Conservation (phyloP, 1,284 basidiomycete genomes). For the Cryptococcus depauperatus region DNA sequence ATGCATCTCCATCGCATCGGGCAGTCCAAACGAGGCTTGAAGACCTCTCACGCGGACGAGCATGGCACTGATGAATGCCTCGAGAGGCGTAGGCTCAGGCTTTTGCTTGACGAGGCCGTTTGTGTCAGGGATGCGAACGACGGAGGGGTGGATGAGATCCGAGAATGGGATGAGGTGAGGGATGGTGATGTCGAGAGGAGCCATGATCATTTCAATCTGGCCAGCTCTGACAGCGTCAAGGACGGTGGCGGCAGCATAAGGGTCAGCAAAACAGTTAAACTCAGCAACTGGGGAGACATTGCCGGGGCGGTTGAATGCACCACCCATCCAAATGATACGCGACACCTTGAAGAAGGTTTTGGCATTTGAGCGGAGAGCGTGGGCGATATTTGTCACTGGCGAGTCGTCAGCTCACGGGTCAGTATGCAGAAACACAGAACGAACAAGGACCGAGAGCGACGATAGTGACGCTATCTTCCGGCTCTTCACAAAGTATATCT, state of each 20-base stretch:
- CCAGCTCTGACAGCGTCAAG: conserved; percentile 28
- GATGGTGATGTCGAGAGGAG: conserved; percentile 74
- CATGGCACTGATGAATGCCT: conserved; percentile 70
- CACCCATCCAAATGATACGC: conserved; percentile 85
- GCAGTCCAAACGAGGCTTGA: conserved; percentile 57
- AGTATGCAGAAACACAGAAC: conserved; percentile 12
- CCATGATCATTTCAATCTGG: conserved; percentile 54
- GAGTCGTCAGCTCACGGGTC: neutral
- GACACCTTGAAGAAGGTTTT: conserved; percentile 53
- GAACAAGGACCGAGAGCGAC: conserved; percentile 70
- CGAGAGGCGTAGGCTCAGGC: conserved; percentile 41
- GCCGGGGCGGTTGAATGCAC: conserved; percentile 85
- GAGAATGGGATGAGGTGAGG: conserved; percentile 66
- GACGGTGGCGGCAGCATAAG: conserved; percentile 64
- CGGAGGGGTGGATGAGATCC: conserved; percentile 50
- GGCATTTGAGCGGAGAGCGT: conserved; percentile 56
- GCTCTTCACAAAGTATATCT: conserved; percentile 56
- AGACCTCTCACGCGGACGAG: conserved; percentile 62
- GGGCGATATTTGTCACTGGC: conserved; percentile 69
- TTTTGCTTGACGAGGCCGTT: neutral
- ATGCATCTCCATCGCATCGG: conserved; percentile 72
- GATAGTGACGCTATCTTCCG: conserved; percentile 64
- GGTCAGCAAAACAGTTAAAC: conserved; percentile 92
- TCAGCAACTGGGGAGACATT: conserved; percentile 78
- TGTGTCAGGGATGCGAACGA: conserved; percentile 43